These are phyloP conservation scores for Blastobotrys malaysiensis DNA, from an alignment of 1,139 yeast species.

Conservation along the genomic window DNA sequence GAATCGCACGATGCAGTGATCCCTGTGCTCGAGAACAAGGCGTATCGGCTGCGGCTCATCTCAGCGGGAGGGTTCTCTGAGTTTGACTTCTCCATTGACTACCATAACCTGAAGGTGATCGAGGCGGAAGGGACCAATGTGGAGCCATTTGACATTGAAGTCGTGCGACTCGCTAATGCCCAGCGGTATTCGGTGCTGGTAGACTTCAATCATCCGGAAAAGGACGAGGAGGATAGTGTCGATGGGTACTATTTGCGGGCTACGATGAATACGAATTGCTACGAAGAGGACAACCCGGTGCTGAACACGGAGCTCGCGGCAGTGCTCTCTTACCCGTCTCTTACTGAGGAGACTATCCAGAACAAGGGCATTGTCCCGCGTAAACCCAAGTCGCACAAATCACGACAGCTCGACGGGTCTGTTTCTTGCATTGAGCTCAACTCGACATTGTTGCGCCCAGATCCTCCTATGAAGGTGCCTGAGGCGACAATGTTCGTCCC, in stretches of 20 bases:
- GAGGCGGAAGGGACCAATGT: slow-evolving; percentile 70
- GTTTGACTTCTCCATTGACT: slow-evolving; percentile 32
- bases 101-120: slow-evolving; percentile 51
- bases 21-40: slow-evolving; percentile 14
- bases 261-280: slow-evolving; percentile 36
- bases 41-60: slow-evolving; percentile 28
- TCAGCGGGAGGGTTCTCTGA: slow-evolving; percentile 31
- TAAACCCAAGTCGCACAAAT: slow-evolving; percentile 17
- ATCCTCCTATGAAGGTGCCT: slow-evolving; percentile 25
- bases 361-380: slow-evolving; percentile 14
- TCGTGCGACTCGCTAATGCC: slow-evolving; percentile 62
- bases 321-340: slow-evolving; percentile 32
- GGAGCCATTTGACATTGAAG: slow-evolving; percentile 50
- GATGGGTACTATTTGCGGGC: slow-evolving; percentile 35
- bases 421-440: slow-evolving; percentile 33
- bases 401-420: slow-evolving; percentile 33
- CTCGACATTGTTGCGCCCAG: slow-evolving; percentile 29
- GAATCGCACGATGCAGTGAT: slow-evolving; percentile 7
- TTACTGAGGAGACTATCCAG: slow-evolving; percentile 13
- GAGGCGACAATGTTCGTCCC: slow-evolving; percentile 22
- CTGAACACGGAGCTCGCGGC: slow-evolving; percentile 37
- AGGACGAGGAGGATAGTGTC: no score
- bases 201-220: slow-evolving; percentile 15
- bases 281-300: slow-evolving; percentile 32
- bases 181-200: slow-evolving; percentile 66